Evolutionary conservation across 257 asterid genomes (phyloP).

Genomic region (Nicotiana obtusifolia): DNA sequence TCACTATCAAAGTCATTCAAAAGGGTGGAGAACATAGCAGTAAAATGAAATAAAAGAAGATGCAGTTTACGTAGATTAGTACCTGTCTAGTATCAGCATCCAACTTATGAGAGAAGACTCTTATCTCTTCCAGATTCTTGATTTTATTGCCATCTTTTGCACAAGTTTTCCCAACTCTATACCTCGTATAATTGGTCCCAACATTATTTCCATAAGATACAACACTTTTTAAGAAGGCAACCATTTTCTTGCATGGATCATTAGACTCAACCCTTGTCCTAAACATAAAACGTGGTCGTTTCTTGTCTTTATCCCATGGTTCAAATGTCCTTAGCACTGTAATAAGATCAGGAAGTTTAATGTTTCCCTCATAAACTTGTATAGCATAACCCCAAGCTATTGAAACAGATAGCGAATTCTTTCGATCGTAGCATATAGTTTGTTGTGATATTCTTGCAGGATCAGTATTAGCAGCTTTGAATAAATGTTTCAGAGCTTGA

Average conservation of each 20-base stretch:
- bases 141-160: slow-evolving; percentile 20
- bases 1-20: too few relatives aligned
- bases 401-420: slow-evolving; percentile 49
- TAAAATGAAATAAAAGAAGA: too few relatives aligned
- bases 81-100: slow-evolving; percentile 46
- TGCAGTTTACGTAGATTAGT: background rate
- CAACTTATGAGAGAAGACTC: slow-evolving; percentile 29
- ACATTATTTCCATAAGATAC: slow-evolving; percentile 24
- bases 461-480: slow-evolving; percentile 45
- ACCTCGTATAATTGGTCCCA: slow-evolving; percentile 41
- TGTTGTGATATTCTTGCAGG: slow-evolving; percentile 70
- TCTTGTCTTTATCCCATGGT: slow-evolving; percentile 62
- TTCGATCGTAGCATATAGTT: slow-evolving; percentile 56
- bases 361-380: slow-evolving; percentile 57
- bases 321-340: slow-evolving; percentile 31
- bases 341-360: slow-evolving; percentile 43
- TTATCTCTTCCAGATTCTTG: slow-evolving; percentile 35
- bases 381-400: slow-evolving; percentile 76
- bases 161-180: slow-evolving; percentile 28
- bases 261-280: slow-evolving; percentile 46
- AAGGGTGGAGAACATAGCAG: too few relatives aligned
- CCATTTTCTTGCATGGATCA: slow-evolving; percentile 58
- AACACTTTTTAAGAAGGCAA: slow-evolving; percentile 37
- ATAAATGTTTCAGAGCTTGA: slow-evolving; percentile 53
- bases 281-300: slow-evolving; percentile 49